Evolutionary conservation across 2,329 filamentous ascomycete species (phyloP), one percentile per base, ranked within the genome.

Genomic region (Fusarium gaditjirri): DNA sequence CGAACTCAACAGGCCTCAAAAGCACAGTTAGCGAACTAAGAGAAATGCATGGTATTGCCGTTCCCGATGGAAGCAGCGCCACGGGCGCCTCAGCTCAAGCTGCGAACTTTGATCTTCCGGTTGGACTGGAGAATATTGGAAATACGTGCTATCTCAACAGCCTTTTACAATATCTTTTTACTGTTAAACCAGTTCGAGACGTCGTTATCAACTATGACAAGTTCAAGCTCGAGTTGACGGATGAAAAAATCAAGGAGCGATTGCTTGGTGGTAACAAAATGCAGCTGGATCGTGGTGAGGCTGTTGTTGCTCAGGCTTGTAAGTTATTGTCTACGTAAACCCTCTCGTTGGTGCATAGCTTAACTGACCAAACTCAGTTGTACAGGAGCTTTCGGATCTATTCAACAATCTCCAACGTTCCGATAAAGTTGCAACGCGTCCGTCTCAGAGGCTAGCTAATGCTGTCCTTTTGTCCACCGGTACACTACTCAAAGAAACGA

Each of bases 71-170:
- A 25, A 68, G 46, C 25, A 42, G 41, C 13, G 43, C 10, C 29
- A 13, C 35, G 8, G 42, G 57, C 41, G 44, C 16, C 27, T 47
- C 46, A 23, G 41, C 46, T 21, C 69, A 58, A 42, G 61, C 76
- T 6, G 77, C 78, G 19, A 77, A 84, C 61, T 76, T 82, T 50
- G 85, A 88, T 35, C 90, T 93, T 80, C 96, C 96, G 1, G 93
- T 97, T 27, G 96, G 96, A 0, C 87, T 98, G 10, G 89, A 91
- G 71, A 99, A 98, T 75, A 97, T 98, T 63, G 95, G 96, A 65
- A 99, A 99, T 78, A 99, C 97, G 0, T 99, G 96, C 80, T 99
- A 99, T 77, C 87, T 99, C 60, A 99, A 99, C 84, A 98, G 95
- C 82, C 88, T 99, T 53, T 86, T 99, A 14, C 96, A 99, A 77